Conservation (phyloP, 2,329 filamentous ascomycete genomes). For the Stagonosporopsis vannaccii region DNA sequence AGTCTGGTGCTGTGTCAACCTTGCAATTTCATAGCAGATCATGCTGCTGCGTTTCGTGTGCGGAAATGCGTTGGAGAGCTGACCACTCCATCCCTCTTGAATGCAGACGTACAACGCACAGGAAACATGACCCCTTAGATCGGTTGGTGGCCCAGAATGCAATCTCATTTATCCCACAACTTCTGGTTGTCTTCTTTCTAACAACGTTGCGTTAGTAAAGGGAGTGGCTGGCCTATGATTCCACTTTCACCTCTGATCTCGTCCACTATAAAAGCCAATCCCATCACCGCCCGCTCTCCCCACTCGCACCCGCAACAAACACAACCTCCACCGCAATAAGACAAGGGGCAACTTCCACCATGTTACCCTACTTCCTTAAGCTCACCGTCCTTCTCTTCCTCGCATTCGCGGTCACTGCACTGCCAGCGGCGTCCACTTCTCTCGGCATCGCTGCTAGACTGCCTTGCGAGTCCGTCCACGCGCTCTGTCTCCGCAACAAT, state of each 20-base stretch:
- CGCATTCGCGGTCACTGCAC: background rate
- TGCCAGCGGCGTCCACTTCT: background rate
- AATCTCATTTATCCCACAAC: no score
- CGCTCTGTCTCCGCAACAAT: background rate
- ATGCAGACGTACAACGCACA: no score
- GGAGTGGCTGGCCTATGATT: background rate
- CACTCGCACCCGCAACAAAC: background rate
- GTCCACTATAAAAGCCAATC: background rate
- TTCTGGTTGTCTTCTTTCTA: no score
- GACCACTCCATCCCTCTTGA: no score
- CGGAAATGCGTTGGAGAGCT: no score
- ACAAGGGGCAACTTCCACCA: background rate
- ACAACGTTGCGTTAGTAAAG: no score
- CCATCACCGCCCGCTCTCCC: background rate
- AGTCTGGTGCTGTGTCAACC: no score
- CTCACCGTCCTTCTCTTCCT: background rate
- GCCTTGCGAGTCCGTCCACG: background rate
- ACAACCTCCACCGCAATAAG: background rate
- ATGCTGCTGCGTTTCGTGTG: no score
- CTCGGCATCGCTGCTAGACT: background rate
- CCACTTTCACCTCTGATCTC: background rate
- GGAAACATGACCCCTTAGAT: no score
- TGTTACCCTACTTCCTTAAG: background rate
- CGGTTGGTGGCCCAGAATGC: no score
- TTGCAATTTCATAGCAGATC: no score